phyloP scores from a whole-genome alignment of 441 rosid genomes.

The Pelargonium citronellum region DNA sequence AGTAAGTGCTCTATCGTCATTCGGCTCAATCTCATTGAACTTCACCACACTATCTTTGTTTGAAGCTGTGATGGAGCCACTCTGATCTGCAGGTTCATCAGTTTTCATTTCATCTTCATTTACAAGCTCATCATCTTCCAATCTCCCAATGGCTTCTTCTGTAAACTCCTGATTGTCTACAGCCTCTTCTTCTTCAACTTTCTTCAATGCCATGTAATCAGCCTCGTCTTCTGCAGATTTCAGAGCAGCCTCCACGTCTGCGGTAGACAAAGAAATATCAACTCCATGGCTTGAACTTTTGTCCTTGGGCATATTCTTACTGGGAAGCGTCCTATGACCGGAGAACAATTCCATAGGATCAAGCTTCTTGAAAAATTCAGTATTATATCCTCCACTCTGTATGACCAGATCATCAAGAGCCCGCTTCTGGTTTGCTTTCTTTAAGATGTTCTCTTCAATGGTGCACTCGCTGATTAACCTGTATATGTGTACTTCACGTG shows the following conservation, averaged over 20 bases:
- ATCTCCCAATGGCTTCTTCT: conserved; percentile 81
- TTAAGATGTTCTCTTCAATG: conserved; percentile 95
- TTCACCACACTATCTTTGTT: conserved; percentile 40
- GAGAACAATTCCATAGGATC: conserved; percentile 97
- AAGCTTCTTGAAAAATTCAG: conserved; percentile 98
- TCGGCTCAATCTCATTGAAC: conserved; percentile 31
- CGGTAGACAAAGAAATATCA: conserved; percentile 67
- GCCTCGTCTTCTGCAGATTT: conserved; percentile 99
- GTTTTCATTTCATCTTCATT: conserved; percentile 78
- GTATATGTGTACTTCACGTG: conserved; percentile 96
- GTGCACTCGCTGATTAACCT: conserved; percentile 97
- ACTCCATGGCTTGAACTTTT: conserved; percentile 40
- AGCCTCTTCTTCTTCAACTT: conserved; percentile 98
- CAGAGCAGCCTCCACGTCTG: conserved; percentile 98
- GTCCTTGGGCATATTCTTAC: conserved; percentile 53
- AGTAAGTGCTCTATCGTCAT: conserved; percentile 55
- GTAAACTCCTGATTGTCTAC: conserved; percentile 98
- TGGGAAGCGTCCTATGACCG: conserved; percentile 60
- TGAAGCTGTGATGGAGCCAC: conserved; percentile 29
- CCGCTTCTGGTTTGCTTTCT: conserved; percentile 99
- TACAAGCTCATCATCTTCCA: conserved; percentile 85
- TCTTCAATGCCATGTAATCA: conserved; percentile 99
- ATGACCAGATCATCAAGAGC: conserved; percentile 97
- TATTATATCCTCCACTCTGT: conserved; percentile 95
- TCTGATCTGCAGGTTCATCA: conserved; percentile 70